A percentile compares a stretch with the other conserved stretches of the same genome.
These are phyloP conservation scores for Gaultheria prostrata DNA, from an alignment of 148 eudicot species.

Conservation along the genomic window DNA sequence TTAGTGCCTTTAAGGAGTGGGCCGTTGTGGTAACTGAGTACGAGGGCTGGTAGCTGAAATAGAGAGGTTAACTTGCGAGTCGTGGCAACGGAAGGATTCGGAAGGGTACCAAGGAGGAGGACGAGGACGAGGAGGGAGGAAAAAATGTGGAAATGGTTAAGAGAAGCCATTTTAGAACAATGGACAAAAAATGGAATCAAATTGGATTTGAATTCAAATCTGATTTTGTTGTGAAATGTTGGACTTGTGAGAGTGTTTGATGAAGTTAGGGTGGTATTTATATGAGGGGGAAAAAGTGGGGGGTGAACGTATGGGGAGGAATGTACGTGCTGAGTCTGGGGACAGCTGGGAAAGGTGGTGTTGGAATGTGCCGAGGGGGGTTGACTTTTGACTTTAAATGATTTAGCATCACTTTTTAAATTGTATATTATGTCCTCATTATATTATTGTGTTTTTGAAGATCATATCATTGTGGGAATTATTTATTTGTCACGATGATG, in stretches of 20 bases:
- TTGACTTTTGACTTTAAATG: too few species aligned
- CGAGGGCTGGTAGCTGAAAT: conserved; percentile 25
- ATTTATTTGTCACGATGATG: too few species aligned
- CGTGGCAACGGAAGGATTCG: neutral
- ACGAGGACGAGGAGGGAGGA: conserved; percentile 10
- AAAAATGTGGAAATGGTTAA: conserved; percentile 3
- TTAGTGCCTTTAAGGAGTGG: conserved; percentile 37
- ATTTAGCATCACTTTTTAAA: too few species aligned
- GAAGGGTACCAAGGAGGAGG: neutral
- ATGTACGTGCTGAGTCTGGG: neutral
- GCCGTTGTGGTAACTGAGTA: conserved; percentile 45
- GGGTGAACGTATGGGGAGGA: neutral
- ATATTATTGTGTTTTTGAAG: too few species aligned
- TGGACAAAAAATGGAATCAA: neutral
- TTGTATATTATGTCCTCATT: too few species aligned
- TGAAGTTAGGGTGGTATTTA: neutral
- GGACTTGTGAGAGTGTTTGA: neutral
- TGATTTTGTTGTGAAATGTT: too few species aligned
- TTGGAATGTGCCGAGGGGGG: neutral
- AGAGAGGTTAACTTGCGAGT: conserved; percentile 22
- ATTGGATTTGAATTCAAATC: neutral
- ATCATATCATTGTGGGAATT: too few species aligned
- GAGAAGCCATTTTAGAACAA: conserved; percentile 20
- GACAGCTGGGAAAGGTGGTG: neutral
- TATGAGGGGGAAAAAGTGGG: neutral